Conservation (phyloP, 1,139 yeast species). For the Kluyveromyces sp. region DNA sequence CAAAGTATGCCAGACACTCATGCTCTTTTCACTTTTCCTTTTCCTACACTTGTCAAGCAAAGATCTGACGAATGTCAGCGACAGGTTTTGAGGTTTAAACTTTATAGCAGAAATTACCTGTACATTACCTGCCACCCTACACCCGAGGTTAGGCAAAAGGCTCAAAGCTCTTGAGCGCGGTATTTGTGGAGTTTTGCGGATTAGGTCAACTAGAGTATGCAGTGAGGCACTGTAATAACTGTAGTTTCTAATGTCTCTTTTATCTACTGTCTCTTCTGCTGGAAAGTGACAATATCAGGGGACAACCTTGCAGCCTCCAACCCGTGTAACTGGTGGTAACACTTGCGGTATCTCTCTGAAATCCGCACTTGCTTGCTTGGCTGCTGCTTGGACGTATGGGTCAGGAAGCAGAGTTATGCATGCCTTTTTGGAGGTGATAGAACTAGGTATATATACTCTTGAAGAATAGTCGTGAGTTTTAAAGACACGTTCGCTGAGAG, state of each 20-base stretch:
- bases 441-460: too few species aligned
- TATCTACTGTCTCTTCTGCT: not conserved
- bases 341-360: not conserved
- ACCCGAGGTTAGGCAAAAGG: not conserved
- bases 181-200: not conserved
- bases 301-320: not conserved
- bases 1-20: too few species aligned
- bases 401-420: too few species aligned
- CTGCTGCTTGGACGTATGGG: not conserved
- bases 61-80: slow-evolving; percentile 2
- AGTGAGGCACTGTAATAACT: too few species aligned
- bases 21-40: not conserved
- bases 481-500: too few species aligned
- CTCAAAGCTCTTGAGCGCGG: not conserved
- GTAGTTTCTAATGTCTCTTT: not conserved
- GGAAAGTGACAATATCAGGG: too few species aligned
- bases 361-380: not conserved
- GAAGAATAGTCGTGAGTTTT: too few species aligned
- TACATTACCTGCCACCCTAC: too few species aligned
- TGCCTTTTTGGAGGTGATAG: too few species aligned
- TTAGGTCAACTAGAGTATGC: too few species aligned
- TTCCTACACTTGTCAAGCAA: not conserved
- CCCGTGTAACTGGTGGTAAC: not conserved
- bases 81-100: slow-evolving; percentile 4
- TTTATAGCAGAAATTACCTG: too few species aligned